Base-by-base conservation (phyloP, 345 rosid species). In the Hirschfeldia incana region DNA sequence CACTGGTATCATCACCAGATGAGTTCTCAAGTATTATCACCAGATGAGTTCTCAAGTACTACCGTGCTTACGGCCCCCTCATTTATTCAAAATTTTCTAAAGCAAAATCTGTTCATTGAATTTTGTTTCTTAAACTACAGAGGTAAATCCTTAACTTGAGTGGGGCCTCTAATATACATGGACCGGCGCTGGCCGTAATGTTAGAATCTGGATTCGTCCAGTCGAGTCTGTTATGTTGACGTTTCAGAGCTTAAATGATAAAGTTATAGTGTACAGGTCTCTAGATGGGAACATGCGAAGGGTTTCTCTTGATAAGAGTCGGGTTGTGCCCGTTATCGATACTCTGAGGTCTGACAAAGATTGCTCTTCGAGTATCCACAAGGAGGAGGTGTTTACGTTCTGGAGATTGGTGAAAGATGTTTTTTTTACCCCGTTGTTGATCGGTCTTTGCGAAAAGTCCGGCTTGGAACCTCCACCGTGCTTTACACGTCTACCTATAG, bases 341-440 rank as follows among this genome's bases (percentile, higher is more conserved):
- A 70, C 64, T 21, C 60, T 80, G 55, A 80, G 75, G 13, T 57
- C 7, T 75, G 81, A 73, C 2, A 69, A 36, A 12, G 70, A 70
- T 75, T 69, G 64, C 21, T 64, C 78, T 67, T 21, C 21, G 21
- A 21, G 21, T 21, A 21, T 21, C 21, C 21, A 21, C 21, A 9
- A 49, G 0, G 87, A 83, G 15, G 84, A 84, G 21, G 84, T 88
- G 61, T 89, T 93, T 21, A 73, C 86, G 81, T 88, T 88, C 34
- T 94, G 93, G 97, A 92, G 87, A 79, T 76, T 80, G 69, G 92
- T 89, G 5, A 92, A 92, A 76, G 94, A 94, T 76, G 87, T 85
- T 28, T 81, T 92, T 77, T 89, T 76, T 8, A 84, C 80, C 55
- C 96, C 93, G 13, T 80, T 92, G 83, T 74, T 87, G 75, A 88